phyloP scores from a whole-genome alignment of 192 early-diverging fungal genomes.

The Physocladia obscura region DNA sequence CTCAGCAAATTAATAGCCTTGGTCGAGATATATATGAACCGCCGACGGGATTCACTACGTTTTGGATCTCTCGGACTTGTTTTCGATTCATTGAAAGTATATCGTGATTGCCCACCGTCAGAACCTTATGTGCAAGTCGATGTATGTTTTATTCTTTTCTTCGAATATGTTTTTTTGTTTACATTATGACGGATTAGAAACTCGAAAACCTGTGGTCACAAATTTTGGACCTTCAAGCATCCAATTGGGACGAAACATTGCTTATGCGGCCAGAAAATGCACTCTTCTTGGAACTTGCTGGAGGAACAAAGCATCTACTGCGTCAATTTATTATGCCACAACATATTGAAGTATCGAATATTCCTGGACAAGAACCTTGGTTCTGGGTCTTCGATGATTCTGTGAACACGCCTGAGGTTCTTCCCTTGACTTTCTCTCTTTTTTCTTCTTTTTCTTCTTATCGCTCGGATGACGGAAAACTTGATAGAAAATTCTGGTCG shows the following conservation, averaged over 20 bases:
- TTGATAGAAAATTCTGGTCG: constrained; percentile 29
- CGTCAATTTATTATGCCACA: constrained; percentile 25
- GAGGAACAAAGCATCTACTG: constrained; percentile 37
- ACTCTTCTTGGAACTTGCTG: constrained; percentile 9
- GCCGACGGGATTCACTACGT: constrained; percentile 18
- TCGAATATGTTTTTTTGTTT: neutral
- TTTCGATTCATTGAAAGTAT: constrained; percentile 36
- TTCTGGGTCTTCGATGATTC: constrained; percentile 52
- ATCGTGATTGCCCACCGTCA: constrained; percentile 32
- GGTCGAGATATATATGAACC: constrained; percentile 39
- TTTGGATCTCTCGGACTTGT: constrained; percentile 30
- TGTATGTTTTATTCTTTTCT: neutral
- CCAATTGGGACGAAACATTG: constrained; percentile 34
- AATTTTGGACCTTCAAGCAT: constrained; percentile 19
- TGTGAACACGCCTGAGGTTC: constrained; percentile 32
- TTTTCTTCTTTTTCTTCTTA: neutral
- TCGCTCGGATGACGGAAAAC: neutral
- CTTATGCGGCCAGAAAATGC: constrained; percentile 26
- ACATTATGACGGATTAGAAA: constrained; percentile 8
- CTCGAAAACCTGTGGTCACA: constrained; percentile 48
- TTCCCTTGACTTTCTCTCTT: neutral
- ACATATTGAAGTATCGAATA: constrained; percentile 2
- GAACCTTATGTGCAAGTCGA: constrained; percentile 42
- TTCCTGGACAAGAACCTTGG: constrained; percentile 39
- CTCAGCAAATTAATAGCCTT: constrained; percentile 30